Evolutionary conservation across 257 asterid species (phyloP), one percentile per base, ranked within the genome.

Genomic region (Sherardia arvensis): DNA sequence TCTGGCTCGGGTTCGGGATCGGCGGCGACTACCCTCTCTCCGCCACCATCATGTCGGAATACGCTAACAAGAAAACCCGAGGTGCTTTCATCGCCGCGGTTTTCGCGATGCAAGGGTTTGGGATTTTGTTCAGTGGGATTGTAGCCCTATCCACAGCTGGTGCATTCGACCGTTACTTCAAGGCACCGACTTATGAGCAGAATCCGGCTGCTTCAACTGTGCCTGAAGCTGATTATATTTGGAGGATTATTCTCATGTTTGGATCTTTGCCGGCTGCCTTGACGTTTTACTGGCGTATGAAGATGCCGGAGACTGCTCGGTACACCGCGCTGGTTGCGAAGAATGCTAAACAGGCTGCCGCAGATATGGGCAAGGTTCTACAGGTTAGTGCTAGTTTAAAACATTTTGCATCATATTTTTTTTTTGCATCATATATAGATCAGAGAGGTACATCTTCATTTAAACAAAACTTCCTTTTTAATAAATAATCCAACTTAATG

Each of bases 291-390:
- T 70, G 74, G 74, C 74, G 70, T 0, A 70, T 70, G 74, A 70
- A 64, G 58, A 70, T 70, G 74, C 74, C 70, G 3, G 70, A 83
- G 33, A 85, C 93, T 0, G 93, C 93, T 26, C 86, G 92, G 22
- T 87, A 87, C 81, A 87, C 95, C 0, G 90, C 95, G 6, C 70
- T 87, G 1, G 89, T 87, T 0, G 92, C 89, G 11, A 85, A 77
- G 47, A 80, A 83, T 23, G 92, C 89, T 0, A 82, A 76, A 57
- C 83, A 80, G 38, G 95, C 95, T 0, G 92, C 87, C 2, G 33
- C 28, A 4, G 90, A 87, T 45, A 87, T 87, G 95, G 68, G 75
- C 0, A 67, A 54, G 14, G 95, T 87, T 20, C 32, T 87, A 53
- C 69, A 83, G 9, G 47, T 38, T 1, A 12, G 47, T 36, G 45